phyloP scores from a whole-genome alignment of 345 rosid genomes.

The Arabis alpina region DNA sequence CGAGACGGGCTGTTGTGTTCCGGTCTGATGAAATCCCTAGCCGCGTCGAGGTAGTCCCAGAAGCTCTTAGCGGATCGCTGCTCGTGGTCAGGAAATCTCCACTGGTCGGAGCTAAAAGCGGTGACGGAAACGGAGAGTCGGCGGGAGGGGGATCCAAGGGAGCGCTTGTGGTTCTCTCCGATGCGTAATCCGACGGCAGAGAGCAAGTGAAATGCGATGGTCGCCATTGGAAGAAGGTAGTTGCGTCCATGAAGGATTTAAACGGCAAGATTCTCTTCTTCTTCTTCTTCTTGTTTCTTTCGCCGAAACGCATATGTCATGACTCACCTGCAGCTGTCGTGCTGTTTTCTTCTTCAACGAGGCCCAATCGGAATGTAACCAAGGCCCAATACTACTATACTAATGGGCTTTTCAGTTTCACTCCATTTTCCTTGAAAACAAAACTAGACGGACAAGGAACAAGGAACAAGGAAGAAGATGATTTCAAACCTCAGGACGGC shows the following conservation, averaged over 20 bases:
- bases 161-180: conserved; percentile 22
- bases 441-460: too few species aligned
- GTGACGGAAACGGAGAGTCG: conserved; percentile 29
- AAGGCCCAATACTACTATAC: too few species aligned
- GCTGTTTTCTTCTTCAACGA: not conserved
- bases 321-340: not conserved
- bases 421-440: too few species aligned
- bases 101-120: conserved; percentile 20
- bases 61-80: conserved; percentile 41
- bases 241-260: conserved; percentile 15
- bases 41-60: conserved; percentile 56
- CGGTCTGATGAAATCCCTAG: conserved; percentile 50
- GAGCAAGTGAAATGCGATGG: conserved; percentile 30
- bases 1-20: conserved; percentile 64
- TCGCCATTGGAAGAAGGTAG: conserved; percentile 32
- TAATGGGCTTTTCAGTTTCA: too few species aligned
- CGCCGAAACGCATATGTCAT: conserved; percentile 23
- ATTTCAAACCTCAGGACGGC: conserved; percentile 55
- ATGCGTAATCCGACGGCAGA: conserved; percentile 22
- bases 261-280: not conserved
- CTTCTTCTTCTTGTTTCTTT: not conserved
- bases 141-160: conserved; percentile 1
- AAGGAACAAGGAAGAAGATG: too few species aligned
- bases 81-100: conserved; percentile 1
- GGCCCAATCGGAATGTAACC: too few species aligned